These are phyloP conservation scores for Coemansia sp. DNA, from an alignment of 192 early-diverging fungal genomes.

Conservation along the genomic window DNA sequence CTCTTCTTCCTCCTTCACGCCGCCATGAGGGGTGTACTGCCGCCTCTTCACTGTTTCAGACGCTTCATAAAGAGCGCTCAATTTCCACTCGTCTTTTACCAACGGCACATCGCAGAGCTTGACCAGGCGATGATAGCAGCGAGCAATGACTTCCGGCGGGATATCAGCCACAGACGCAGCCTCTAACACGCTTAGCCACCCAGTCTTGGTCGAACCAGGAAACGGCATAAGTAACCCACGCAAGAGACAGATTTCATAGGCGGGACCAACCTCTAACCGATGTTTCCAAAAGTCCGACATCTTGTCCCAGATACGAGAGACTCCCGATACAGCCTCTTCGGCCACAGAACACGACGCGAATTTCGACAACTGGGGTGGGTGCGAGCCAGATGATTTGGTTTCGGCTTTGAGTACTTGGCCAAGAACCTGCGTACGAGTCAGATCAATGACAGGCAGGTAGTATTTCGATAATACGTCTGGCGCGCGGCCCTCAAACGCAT, in stretches of 20 bases:
- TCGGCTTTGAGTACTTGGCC: slow-evolving; percentile 13
- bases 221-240: not conserved
- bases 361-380: slow-evolving; percentile 17
- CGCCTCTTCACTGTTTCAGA: not conserved
- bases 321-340: slow-evolving; percentile 30
- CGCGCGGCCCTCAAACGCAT: not conserved
- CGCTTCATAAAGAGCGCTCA: not conserved
- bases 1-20: not conserved
- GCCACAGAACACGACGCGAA: slow-evolving; percentile 42
- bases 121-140: slow-evolving; percentile 31
- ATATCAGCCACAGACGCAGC: slow-evolving; percentile 30
- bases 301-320: slow-evolving; percentile 24
- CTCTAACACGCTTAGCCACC: slow-evolving; percentile 38
- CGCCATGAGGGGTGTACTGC: not conserved
- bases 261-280: not conserved
- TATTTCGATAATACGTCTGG: not conserved
- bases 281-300: not conserved
- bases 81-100: not conserved
- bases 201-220: slow-evolving; percentile 3
- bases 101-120: slow-evolving; percentile 26
- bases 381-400: not conserved
- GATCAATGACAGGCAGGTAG: slow-evolving; percentile 27
- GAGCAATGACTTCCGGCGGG: slow-evolving; percentile 40
- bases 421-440: slow-evolving; percentile 46
- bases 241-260: not conserved